Conservation (phyloP, 306 rosid genomes). For the Carpinus fangiana region DNA sequence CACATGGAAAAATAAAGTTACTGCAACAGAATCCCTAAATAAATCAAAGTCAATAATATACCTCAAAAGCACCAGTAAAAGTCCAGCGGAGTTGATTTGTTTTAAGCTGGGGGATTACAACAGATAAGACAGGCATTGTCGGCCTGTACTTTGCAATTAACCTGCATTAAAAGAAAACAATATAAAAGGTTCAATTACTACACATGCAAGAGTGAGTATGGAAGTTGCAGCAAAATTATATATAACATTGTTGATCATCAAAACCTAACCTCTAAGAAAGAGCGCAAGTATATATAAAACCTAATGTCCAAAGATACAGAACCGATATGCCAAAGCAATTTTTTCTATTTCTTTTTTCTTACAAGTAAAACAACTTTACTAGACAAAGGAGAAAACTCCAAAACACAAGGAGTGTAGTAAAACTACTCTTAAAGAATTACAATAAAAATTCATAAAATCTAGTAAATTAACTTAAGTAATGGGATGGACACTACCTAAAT, state of each 20-base stretch:
- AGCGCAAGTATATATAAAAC: background rate
- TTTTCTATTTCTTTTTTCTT: too few species aligned
- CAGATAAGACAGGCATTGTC: slow-evolving; percentile 91
- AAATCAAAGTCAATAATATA: slow-evolving; percentile 27
- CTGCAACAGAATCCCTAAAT: slow-evolving; percentile 3
- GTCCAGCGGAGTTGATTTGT: slow-evolving; percentile 87
- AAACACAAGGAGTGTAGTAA: background rate
- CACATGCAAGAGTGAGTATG: slow-evolving; percentile 10
- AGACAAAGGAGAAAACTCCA: background rate
- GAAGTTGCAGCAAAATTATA: slow-evolving; percentile 1
- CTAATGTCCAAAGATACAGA: slow-evolving; percentile 14
- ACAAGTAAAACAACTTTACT: too few species aligned
- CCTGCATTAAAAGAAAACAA: slow-evolving; percentile 38
- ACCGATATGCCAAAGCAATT: background rate
- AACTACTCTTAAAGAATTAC: background rate
- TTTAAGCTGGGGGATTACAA: slow-evolving; percentile 75
- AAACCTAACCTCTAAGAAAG: background rate
- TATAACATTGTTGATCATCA: background rate
- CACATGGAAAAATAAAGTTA: background rate
- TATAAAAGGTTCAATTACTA: background rate
- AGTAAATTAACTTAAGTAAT: background rate
- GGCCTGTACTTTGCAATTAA: slow-evolving; percentile 94
- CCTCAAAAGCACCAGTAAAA: slow-evolving; percentile 97
- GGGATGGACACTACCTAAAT: background rate
- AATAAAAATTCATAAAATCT: background rate